Percentiles rank a stretch among this genome's conserved stretches.
phyloP scores from a whole-genome alignment of 2,329 filamentous ascomycete species.

The Trichoderma asperellum region DNA sequence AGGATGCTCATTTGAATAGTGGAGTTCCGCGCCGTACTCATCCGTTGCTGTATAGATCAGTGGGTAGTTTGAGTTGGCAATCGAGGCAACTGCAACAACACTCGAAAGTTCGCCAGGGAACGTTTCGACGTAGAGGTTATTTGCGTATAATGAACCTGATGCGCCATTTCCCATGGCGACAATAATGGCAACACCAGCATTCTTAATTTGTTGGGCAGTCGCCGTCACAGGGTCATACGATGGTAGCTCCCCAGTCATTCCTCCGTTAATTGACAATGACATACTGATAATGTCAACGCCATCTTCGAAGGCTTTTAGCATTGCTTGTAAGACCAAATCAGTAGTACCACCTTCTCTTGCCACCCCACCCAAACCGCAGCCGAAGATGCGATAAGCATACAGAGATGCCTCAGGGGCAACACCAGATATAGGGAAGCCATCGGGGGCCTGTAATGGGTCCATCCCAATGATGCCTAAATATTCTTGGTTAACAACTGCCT shows the following conservation, averaged over 20 bases:
- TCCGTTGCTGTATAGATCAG: slow-evolving; percentile 4
- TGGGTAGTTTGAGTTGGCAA: slow-evolving; percentile 6
- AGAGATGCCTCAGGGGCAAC: slow-evolving; percentile 14
- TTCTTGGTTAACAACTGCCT: neutral
- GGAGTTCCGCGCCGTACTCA: neutral
- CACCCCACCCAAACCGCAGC: neutral
- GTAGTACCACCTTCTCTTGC: neutral
- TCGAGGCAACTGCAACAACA: neutral
- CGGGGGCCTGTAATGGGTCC: neutral
- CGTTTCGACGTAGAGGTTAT: slow-evolving; percentile 1
- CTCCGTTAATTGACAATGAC: slow-evolving; percentile 1
- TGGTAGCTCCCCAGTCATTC: neutral
- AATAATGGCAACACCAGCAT: slow-evolving; percentile 1
- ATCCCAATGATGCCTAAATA: slow-evolving; percentile 4
- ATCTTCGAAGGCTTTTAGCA: slow-evolving; percentile 11
- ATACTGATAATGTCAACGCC: slow-evolving; percentile 13
- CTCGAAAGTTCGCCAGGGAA: slow-evolving; percentile 7
- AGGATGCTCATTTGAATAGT: neutral
- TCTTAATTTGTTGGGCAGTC: neutral
- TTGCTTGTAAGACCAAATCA: slow-evolving; percentile 6
- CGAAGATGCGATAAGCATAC: slow-evolving; percentile 14
- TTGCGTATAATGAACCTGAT: neutral
- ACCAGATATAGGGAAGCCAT: slow-evolving; percentile 5
- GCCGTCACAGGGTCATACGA: neutral
- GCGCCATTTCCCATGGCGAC: slow-evolving; percentile 19